Evolutionary conservation across 306 rosid genomes (phyloP).

Genomic region (Casuarina glauca): DNA sequence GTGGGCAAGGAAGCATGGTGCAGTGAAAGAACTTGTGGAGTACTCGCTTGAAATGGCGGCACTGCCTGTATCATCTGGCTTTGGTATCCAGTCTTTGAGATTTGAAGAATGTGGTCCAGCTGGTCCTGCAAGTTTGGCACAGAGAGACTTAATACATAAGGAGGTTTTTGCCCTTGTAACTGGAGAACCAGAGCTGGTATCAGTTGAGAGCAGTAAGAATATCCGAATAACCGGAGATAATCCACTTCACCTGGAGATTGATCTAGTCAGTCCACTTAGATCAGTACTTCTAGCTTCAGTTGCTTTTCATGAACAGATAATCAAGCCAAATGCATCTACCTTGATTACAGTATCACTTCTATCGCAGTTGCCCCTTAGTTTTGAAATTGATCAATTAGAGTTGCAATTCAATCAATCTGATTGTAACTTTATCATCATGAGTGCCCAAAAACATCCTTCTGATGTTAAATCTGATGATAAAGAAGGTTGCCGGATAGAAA

Average conservation of each 20-base stretch:
- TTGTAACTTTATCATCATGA: constrained; percentile 71
- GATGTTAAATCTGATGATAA: constrained; percentile 40
- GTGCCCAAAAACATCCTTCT: constrained; percentile 51
- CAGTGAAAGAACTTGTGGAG: constrained; percentile 75
- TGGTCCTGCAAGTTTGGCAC: constrained; percentile 66
- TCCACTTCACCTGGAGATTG: constrained; percentile 83
- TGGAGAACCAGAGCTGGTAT: constrained; percentile 44
- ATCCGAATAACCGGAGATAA: constrained; percentile 50
- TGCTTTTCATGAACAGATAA: constrained; percentile 85
- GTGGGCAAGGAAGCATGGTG: constrained; percentile 64
- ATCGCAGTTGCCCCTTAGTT: constrained; percentile 68
- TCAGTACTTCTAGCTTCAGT: constrained; percentile 86
- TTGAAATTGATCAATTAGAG: constrained; percentile 79
- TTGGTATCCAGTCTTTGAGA: constrained; percentile 48
- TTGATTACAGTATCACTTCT: constrained; percentile 71
- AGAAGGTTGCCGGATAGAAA: constrained; percentile 52
- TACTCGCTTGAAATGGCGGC: constrained; percentile 98
- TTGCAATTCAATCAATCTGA: constrained; percentile 83
- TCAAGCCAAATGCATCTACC: constrained; percentile 72
- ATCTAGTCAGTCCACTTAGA: constrained; percentile 90
- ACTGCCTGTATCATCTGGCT: constrained; percentile 64
- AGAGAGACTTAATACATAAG: constrained; percentile 70
- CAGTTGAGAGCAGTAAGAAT: constrained; percentile 39
- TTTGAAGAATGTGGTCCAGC: constrained; percentile 73
- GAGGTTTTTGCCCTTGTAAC: constrained; percentile 70